phyloP scores from a whole-genome alignment of 345 rosid genomes.

The Corymbia maculata region DNA sequence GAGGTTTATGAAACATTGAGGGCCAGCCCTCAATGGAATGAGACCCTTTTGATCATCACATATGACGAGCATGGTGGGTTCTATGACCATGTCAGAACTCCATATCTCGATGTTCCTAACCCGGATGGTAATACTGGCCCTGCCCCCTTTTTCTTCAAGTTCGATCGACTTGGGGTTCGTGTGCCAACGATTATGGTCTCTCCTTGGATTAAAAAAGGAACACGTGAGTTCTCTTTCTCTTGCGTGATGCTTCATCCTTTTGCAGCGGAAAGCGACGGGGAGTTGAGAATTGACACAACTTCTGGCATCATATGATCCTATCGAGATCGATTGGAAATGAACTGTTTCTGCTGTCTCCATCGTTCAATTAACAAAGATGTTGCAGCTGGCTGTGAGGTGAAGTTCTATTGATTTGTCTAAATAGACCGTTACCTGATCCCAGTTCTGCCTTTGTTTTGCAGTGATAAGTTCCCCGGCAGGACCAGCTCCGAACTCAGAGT shows the following conservation, averaged over 20 bases:
- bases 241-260: background rate
- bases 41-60: conserved; percentile 75
- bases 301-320: background rate
- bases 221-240: conserved; percentile 32
- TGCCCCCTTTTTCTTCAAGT: conserved; percentile 89
- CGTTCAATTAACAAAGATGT: rapidly evolving
- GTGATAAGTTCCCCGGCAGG: conserved; percentile 64
- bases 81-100: conserved; percentile 86
- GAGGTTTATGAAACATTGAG: conserved; percentile 87
- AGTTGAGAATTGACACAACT: background rate
- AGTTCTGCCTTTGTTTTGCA: conserved; percentile 8
- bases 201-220: conserved; percentile 96
- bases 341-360: background rate
- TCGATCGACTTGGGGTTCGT: conserved; percentile 92
- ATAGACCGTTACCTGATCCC: background rate
- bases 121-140: conserved; percentile 98
- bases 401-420: background rate
- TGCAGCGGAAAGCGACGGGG: rapidly evolving
- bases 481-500: conserved; percentile 70
- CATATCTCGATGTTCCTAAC: conserved; percentile 62
- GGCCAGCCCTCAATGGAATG: conserved; percentile 91
- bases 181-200: conserved; percentile 93
- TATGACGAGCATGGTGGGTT: conserved; percentile 98
- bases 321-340: background rate
- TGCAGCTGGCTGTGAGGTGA: background rate